These are phyloP conservation scores for Radiomyces spectabilis DNA, from an alignment of 192 early-diverging fungal species.

Conservation along the genomic window DNA sequence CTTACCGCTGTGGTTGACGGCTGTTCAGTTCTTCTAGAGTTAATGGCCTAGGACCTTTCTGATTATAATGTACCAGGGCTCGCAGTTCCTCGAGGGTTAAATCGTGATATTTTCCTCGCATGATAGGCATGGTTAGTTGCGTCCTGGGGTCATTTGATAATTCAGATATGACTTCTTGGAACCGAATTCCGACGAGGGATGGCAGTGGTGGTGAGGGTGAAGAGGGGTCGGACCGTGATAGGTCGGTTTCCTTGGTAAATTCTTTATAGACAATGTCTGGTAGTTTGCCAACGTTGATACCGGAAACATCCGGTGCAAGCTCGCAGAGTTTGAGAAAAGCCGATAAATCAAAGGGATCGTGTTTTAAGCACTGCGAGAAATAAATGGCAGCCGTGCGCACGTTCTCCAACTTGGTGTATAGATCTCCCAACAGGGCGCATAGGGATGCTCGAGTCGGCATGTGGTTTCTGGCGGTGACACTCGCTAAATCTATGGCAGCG, in stretches of 20 bases:
- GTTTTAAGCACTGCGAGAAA: conserved; percentile 3
- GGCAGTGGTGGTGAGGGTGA: not conserved
- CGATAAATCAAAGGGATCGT: conserved; percentile 14
- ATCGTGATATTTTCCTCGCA: not conserved
- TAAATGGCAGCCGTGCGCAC: conserved; percentile 11
- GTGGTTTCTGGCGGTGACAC: conserved; percentile 11
- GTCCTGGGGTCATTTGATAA: no score
- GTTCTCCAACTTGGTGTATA: conserved; percentile 13
- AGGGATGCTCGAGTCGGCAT: conserved; percentile 15
- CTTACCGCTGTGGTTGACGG: not conserved
- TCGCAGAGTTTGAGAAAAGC: conserved; percentile 20
- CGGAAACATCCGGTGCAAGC: conserved; percentile 10
- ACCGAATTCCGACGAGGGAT: no score
- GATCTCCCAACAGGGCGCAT: conserved; percentile 9
- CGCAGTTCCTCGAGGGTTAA: not conserved
- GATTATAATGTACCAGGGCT: no score
- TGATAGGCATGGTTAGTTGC: not conserved
- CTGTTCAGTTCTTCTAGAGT: not conserved
- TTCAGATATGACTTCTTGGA: no score
- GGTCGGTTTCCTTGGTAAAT: not conserved
- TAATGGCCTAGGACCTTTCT: no score
- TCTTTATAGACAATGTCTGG: not conserved
- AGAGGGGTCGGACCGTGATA: no score
- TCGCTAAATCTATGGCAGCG: conserved; percentile 9
- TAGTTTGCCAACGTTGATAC: not conserved